Evolutionary conservation across 495 filamentous ascomycete genomes (phyloP).

Genomic region (Aspergillus heteromorphus): DNA sequence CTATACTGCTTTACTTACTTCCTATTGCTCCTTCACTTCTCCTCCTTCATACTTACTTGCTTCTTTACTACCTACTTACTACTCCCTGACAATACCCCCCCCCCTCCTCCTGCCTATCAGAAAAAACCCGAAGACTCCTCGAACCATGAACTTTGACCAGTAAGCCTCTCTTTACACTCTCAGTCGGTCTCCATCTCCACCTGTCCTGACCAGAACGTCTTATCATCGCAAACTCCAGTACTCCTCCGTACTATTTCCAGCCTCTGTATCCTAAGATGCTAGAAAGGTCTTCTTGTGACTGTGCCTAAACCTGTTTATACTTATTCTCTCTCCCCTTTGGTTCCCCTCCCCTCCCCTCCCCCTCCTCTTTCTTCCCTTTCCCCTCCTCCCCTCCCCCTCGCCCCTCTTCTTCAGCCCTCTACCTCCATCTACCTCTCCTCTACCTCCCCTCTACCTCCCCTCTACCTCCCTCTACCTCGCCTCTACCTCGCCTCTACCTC

Average conservation of each 20-base stretch:
- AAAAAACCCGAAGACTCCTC: slow-evolving; percentile 5
- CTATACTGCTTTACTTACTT: not conserved
- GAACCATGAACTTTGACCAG: slow-evolving; percentile 23
- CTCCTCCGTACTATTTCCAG: slow-evolving; percentile 21
- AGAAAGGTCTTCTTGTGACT: slow-evolving; percentile 18
- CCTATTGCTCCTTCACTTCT: not conserved
- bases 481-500: slow-evolving; percentile 4
- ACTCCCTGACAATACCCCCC: not conserved
- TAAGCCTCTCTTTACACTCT: slow-evolving; percentile 18
- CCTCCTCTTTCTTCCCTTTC: not conserved
- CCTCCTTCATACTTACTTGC: not conserved
- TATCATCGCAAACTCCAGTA: slow-evolving; percentile 15
- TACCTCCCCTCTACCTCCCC: slow-evolving; percentile 3
- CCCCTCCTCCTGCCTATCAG: not conserved
- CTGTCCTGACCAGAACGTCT: slow-evolving; percentile 18
- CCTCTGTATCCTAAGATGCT: slow-evolving; percentile 19
- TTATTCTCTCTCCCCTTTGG: slow-evolving; percentile 13
- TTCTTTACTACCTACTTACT: not conserved
- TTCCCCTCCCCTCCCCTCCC: slow-evolving; percentile 2
- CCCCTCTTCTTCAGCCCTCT: slow-evolving; percentile 1
- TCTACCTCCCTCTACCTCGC: slow-evolving; percentile 30
- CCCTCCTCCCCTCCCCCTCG: slow-evolving; percentile 17
- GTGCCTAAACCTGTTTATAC: slow-evolving; percentile 27
- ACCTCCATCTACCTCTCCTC: slow-evolving; percentile 15
- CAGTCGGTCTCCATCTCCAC: slow-evolving; percentile 14